phyloP scores from a whole-genome alignment of 1,284 basidiomycete genomes.

The Rhodotorula sp. region DNA sequence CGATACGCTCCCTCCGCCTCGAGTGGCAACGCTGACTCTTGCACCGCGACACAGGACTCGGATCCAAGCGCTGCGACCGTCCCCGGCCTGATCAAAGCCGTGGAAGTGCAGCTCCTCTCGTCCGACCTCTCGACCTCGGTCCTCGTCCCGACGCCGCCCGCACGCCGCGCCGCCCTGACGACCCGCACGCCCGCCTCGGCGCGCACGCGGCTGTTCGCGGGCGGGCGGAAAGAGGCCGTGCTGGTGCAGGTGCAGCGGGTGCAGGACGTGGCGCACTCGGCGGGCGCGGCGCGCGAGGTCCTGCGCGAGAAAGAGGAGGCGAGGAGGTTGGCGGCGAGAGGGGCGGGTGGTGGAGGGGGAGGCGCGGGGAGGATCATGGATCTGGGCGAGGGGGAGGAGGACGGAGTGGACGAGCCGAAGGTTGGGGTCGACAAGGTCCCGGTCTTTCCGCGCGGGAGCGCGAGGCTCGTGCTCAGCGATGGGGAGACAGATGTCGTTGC shows the following conservation, averaged over 20 bases:
- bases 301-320: slow-evolving; percentile 29
- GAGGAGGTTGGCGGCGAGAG: neutral
- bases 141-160: neutral
- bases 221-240: slow-evolving; percentile 4
- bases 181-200: neutral
- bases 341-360: neutral
- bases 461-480: slow-evolving; percentile 32
- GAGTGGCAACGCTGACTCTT: neutral
- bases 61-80: slow-evolving; percentile 20
- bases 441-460: slow-evolving; percentile 32
- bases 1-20: too few species aligned
- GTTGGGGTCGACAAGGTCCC: slow-evolving; percentile 9
- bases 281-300: slow-evolving; percentile 14
- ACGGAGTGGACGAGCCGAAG: slow-evolving; percentile 11
- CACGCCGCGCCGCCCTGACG: neutral
- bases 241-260: slow-evolving; percentile 35
- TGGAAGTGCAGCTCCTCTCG: slow-evolving; percentile 43
- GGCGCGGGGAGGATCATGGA: slow-evolving; percentile 15
- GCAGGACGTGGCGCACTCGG: slow-evolving; percentile 33
- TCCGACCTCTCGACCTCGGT: slow-evolving; percentile 42
- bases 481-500: slow-evolving; percentile 22
- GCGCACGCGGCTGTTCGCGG: slow-evolving; percentile 4
- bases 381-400: slow-evolving; percentile 14
- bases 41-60: neutral
- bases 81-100: slow-evolving; percentile 37